Base-by-base conservation (phyloP, 164 flowering plant species). In the Umbellularia californica region DNA sequence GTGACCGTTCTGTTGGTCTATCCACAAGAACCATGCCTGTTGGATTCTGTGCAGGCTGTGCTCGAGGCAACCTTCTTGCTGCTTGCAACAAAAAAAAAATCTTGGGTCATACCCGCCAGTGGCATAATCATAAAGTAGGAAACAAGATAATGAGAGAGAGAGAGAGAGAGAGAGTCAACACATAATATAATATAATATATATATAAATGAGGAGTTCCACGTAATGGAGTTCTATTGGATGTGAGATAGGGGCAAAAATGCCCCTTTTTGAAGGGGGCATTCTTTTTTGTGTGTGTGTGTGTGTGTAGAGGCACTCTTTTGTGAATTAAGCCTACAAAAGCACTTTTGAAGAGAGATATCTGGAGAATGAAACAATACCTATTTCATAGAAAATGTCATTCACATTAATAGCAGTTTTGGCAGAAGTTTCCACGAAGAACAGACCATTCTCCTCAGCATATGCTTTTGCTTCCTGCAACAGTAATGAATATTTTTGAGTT, bases 381-480 rank as follows among this genome's bases (percentile, higher is more conserved):
- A 93, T 93, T 76, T 93, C 97, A 76, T 91, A 83, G 73, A 93
- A 93, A 52, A 88, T 79, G 64, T 93, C 95, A 80, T 90, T 91
- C 74, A 93, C 95, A 75, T 93, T 91, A 28, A 72, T 76, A 19
- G 95, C 95, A 77, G 89, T 85, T 85, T 91, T 93, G 47, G 97
- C 95, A 79, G 97, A 93, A 20, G 97, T 90, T 81, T 93, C 97
- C 87, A 85, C 79, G 85, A 93, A 91, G 83, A 93, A 90, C 27
- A 93, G 94, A 15, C 92, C 89, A 82, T 91, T 93, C 74, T 93
- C 95, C 76, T 89, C 92, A 12, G 97, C 93, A 84, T 88, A 91
- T 30, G 76, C 35, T 20, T 82, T 82, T n/a, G 90, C 97, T 77
- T 91, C 95, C 97, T 93, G 88, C 77, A 82, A 76, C 52, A 65